Conservation (phyloP, 2,329 filamentous ascomycete genomes). For the Eutypella sp. region DNA sequence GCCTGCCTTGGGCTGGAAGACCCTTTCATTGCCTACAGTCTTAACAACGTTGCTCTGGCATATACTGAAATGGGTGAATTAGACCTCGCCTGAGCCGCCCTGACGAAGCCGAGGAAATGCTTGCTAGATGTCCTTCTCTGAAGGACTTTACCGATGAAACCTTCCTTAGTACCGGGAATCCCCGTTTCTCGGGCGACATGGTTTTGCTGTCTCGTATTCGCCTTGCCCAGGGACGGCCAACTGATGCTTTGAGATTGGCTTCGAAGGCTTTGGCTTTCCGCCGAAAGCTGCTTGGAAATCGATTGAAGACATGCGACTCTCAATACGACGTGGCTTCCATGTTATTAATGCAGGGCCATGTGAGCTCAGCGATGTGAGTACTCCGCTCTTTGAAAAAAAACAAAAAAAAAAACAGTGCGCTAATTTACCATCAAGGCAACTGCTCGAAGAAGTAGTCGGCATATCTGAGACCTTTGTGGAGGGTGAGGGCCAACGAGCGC, state of each 20-base stretch:
- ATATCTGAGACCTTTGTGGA: constrained; percentile 19
- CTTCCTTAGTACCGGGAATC: constrained; percentile 27
- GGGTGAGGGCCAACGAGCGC: constrained; percentile 17
- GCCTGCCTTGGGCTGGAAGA: constrained; percentile 16
- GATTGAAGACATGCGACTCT: constrained; percentile 20
- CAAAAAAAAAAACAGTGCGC: constrained; percentile 3
- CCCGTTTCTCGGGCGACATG: constrained; percentile 22
- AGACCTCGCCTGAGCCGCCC: constrained; percentile 24
- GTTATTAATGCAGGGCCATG: constrained; percentile 10
- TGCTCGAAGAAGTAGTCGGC: constrained; percentile 16
- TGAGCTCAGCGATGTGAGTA: constrained; percentile 18
- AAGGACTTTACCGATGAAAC: constrained; percentile 32
- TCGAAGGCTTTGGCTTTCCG: constrained; percentile 19
- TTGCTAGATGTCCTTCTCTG: constrained; percentile 26
- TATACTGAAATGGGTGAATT: constrained; percentile 29
- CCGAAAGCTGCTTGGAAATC: constrained; percentile 17
- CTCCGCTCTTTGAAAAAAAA: constrained; percentile 1
- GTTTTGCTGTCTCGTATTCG: constrained; percentile 22
- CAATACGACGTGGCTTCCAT: constrained; percentile 18
- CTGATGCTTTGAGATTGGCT: constrained; percentile 16
- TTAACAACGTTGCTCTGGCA: constrained; percentile 28
- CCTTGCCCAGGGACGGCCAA: constrained; percentile 13
- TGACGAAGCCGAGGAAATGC: constrained; percentile 30
- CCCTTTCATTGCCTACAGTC: constrained; percentile 23
- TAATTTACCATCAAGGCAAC: constrained; percentile 5